Percentiles rank a stretch among this genome's conserved stretches.
Conservation (phyloP, 106 monocot species). For the Dioscorea dumetorum region DNA sequence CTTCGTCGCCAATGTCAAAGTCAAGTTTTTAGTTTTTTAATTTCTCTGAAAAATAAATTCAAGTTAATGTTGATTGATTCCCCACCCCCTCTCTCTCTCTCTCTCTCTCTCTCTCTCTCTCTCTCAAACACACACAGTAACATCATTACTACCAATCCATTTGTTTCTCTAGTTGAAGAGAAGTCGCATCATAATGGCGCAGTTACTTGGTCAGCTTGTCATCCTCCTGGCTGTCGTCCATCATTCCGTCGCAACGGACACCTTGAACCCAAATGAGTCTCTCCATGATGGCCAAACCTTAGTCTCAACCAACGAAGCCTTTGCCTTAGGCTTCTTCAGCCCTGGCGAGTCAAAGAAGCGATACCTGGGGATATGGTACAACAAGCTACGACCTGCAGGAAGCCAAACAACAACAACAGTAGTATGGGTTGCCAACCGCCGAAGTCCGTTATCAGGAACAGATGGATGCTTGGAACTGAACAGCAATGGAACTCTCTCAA, state of each 20-base stretch:
- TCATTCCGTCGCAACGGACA: neutral
- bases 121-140: no score
- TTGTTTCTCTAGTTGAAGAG: no score
- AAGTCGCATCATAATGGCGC: no score
- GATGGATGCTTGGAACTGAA: slow-evolving; percentile 8
- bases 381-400: slow-evolving; percentile 4
- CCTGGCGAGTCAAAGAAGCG: slow-evolving; percentile 8
- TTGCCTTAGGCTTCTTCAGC: slow-evolving; percentile 27
- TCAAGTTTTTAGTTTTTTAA: no score
- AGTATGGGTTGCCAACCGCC: slow-evolving; percentile 51
- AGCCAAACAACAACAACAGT: neutral
- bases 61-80: no score
- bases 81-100: no score
- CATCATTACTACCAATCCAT: no score
- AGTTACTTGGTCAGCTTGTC: neutral
- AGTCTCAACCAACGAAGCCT: slow-evolving; percentile 11
- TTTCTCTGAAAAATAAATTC: no score
- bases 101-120: no score
- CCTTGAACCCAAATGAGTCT: neutral
- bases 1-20: no score
- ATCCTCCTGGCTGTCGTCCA: neutral
- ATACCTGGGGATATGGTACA: slow-evolving; percentile 36
- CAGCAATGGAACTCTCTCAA: neutral
- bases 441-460: slow-evolving; percentile 3
- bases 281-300: slow-evolving; percentile 15